Evolutionary conservation across 108 stramenopile species (phyloP).

Genomic region (Cyclotella baltica): DNA sequence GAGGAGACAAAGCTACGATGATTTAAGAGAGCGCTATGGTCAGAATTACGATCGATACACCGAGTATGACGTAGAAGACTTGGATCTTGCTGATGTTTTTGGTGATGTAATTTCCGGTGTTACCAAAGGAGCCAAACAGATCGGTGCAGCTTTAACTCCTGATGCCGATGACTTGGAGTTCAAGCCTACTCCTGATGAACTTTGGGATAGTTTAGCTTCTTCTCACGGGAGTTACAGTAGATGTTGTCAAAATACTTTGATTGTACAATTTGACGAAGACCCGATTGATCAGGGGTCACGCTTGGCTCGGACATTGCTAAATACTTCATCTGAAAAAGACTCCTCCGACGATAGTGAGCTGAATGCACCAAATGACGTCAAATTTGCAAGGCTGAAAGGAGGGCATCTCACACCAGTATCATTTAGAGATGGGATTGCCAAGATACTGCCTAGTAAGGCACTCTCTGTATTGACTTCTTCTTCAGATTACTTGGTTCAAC

Average conservation of each 20-base stretch:
- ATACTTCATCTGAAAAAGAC: constrained; percentile 14
- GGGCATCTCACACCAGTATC: constrained; percentile 82
- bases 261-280: constrained; percentile 88
- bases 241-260: constrained; percentile 65
- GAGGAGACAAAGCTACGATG: constrained; percentile 1
- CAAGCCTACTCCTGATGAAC: constrained; percentile 72
- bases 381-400: constrained; percentile 82
- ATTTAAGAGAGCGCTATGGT: constrained; percentile 1
- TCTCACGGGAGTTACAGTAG: constrained; percentile 46
- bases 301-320: constrained; percentile 60
- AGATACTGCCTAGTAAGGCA: constrained; percentile 31
- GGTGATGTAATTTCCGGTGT: constrained; percentile 57
- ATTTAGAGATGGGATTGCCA: constrained; percentile 35
- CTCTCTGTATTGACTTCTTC: constrained; percentile 39
- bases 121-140: constrained; percentile 47
- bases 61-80: constrained; percentile 57
- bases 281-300: constrained; percentile 80
- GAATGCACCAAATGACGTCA: constrained; percentile 54
- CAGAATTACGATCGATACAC: constrained; percentile 24
- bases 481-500: constrained; percentile 40
- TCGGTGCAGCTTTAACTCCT: constrained; percentile 72
- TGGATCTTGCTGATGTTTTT: constrained; percentile 74
- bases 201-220: constrained; percentile 73
- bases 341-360: not conserved
- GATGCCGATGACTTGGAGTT: constrained; percentile 73